Percentiles rank a stretch among this genome's conserved stretches.
Conservation (phyloP, 345 rosid species). For the Nephelium lappaceum region DNA sequence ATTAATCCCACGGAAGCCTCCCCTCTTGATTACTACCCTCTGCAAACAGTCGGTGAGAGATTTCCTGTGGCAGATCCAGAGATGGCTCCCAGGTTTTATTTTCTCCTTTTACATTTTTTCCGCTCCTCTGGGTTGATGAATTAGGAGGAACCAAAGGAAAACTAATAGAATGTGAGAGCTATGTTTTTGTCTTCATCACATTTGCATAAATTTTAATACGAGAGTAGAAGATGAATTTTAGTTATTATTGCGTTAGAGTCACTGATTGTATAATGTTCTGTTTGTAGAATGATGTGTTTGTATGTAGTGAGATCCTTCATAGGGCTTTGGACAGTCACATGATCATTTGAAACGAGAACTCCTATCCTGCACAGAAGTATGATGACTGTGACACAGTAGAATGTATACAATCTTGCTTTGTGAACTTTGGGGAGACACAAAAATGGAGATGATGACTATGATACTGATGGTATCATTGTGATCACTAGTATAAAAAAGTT, state of each 20-base stretch:
- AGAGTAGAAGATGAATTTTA: too few species aligned
- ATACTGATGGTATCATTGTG: not conserved
- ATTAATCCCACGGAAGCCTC: conserved; percentile 70
- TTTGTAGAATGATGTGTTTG: too few species aligned
- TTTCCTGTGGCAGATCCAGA: conserved; percentile 88
- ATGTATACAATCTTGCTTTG: not conserved
- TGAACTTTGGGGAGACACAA: not conserved
- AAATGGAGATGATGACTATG: not conserved
- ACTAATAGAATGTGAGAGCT: not conserved
- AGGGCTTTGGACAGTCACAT: too few species aligned
- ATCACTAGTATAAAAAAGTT: too few species aligned
- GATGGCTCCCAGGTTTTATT: conserved; percentile 69
- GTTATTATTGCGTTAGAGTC: too few species aligned
- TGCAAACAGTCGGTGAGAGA: conserved; percentile 71
- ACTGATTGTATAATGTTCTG: too few species aligned
- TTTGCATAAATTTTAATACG: not conserved
- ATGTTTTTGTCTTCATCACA: not conserved
- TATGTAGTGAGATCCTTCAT: too few species aligned
- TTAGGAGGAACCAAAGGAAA: not conserved
- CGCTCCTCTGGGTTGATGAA: not conserved
- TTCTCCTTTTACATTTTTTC: not conserved
- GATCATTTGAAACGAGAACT: too few species aligned
- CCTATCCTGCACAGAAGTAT: too few species aligned
- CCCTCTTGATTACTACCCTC: conserved; percentile 85
- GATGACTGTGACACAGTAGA: too few species aligned